These are phyloP conservation scores for Zoysia matrella DNA, from an alignment of 202 grass and related monocot species.

Conservation along the genomic window DNA sequence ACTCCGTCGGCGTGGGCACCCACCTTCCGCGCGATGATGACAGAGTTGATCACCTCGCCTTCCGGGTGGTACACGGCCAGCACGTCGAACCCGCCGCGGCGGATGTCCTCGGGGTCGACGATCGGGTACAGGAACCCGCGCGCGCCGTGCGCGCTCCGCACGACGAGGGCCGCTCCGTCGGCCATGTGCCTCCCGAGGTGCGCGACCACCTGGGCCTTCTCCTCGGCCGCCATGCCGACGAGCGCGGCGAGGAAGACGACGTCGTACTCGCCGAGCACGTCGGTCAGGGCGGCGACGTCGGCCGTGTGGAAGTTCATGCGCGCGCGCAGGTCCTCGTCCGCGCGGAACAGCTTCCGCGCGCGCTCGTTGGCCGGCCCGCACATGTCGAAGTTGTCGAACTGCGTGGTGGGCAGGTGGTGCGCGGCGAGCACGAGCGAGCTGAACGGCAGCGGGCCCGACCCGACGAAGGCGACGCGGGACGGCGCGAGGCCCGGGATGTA, in stretches of 20 bases:
- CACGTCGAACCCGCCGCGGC: conserved; percentile 69
- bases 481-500: conserved; percentile 48
- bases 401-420: conserved; percentile 3
- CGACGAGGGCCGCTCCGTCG: conserved; percentile 65
- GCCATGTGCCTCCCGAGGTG: conserved; percentile 80
- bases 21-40: conserved; percentile 84
- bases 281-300: conserved; percentile 64
- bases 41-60: conserved; percentile 96
- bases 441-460: conserved; percentile 87
- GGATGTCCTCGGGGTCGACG: conserved; percentile 70
- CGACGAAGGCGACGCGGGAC: conserved; percentile 74
- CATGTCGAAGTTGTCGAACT: conserved; percentile 83
- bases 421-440: conserved; percentile 73
- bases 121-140: conserved; percentile 91
- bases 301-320: conserved; percentile 77
- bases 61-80: conserved; percentile 80
- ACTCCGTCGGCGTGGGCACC: neutral
- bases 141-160: conserved; percentile 89
- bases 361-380: conserved; percentile 64
- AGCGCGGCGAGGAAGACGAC: conserved; percentile 91
- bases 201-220: conserved; percentile 64
- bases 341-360: conserved; percentile 61
- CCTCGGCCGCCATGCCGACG: conserved; percentile 72
- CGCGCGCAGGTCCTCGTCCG: conserved; percentile 35
- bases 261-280: conserved; percentile 51